Evolutionary conservation across 129 eudicot species (phyloP).

Genomic region (Flaveria trinervia): DNA sequence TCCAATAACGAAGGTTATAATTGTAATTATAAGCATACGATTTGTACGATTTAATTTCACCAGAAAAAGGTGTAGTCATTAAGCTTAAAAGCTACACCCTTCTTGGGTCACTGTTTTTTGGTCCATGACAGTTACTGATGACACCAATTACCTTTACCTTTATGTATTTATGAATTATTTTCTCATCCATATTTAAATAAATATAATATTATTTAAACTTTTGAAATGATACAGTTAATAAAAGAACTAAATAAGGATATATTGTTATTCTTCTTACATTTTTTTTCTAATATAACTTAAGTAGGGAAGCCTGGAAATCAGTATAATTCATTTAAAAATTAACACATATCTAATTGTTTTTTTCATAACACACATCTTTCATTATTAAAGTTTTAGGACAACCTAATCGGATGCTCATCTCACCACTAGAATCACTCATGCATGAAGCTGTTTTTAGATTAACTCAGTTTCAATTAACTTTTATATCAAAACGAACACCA

Average conservation of each 20-base stretch:
- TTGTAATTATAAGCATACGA: constrained; percentile 35
- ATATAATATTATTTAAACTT: neutral
- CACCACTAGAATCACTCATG: too few species aligned
- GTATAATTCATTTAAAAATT: too few species aligned
- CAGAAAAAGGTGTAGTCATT: constrained; percentile 42
- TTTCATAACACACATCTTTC: too few species aligned
- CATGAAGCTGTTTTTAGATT: too few species aligned
- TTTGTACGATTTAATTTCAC: constrained; percentile 49
- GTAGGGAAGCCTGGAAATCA: too few species aligned
- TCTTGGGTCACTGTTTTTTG: constrained; percentile 39
- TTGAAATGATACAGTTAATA: neutral
- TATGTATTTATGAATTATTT: constrained; percentile 25
- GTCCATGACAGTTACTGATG: constrained; percentile 38
- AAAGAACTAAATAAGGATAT: neutral
- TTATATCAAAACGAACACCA: too few species aligned
- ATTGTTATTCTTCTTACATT: neutral
- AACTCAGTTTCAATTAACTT: too few species aligned
- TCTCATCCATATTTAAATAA: neutral
- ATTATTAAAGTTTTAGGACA: too few species aligned
- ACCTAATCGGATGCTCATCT: too few species aligned
- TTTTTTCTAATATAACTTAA: too few species aligned
- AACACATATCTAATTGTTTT: too few species aligned
- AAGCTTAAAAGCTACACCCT: constrained; percentile 36
- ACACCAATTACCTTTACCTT: constrained; percentile 29
- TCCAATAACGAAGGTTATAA: constrained; percentile 27